Evolutionary conservation across 2,329 filamentous ascomycete genomes (phyloP), one percentile per base, ranked within the genome.

Genomic region (Pseudocercospora macadamiae): DNA sequence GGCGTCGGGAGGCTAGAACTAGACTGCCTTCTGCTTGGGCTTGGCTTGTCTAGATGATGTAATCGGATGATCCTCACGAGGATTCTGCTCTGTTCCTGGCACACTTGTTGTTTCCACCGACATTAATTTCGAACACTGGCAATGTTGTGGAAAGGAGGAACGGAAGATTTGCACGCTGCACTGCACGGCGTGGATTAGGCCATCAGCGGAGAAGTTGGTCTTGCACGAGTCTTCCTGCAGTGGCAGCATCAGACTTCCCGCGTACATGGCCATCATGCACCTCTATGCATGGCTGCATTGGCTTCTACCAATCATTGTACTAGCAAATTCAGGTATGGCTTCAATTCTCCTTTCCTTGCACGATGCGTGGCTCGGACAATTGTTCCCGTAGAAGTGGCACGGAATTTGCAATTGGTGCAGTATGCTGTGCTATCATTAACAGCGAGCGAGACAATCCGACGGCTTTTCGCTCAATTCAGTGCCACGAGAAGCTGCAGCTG

Each of bases 211-310:
- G 44, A 48, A 12, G 44, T 18, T 5, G 44, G 44, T 9, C 25
- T 49, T 19, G 25, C 25, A 12, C 45, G 19, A 49, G 45, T 26
- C 45, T n/a, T 26, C 4, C 45, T 47, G 45, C 45, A 28, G 12
- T 19, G 26, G 23, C 23, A 30, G 25, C 45, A 32, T 18, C 23
- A 49, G 45, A 30, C 45, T 49, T 49, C 25, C 7, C 26, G 16
- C 7, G 47, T 16, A 30, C 26, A 51, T 51, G 47, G 23, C 30
- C 23, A 25, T 30, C 47, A 51, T 51, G 39, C 39, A 51, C 12
- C n/a, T 18, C 8, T 19, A 51, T 51, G 47, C 47, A 51, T 51
- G 47, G 26, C 47, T 51, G 47, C 47, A 51, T 34, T 32, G 47
- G 47, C n/a, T 12, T 51, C 26, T 16, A 18, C 47, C 47, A 51